Evolutionary conservation across 495 filamentous ascomycete genomes (phyloP), one percentile per base, ranked within the genome.

Genomic region (Xylaria acuta): DNA sequence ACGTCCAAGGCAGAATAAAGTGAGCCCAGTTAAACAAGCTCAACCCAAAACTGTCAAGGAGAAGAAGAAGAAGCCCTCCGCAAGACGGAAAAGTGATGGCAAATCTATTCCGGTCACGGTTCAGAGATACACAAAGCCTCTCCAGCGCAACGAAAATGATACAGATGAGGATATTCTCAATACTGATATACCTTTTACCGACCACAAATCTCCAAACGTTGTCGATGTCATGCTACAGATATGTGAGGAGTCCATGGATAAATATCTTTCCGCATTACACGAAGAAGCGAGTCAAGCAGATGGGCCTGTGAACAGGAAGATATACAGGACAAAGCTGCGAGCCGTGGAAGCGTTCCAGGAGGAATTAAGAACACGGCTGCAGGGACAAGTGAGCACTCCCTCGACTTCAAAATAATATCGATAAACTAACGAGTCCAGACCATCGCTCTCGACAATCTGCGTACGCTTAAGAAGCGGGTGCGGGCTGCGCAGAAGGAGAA

Each of bases 221-320:
- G 85, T 92, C 22, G 92, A 94, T 63, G 92, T 93, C 0, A 77
- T 93, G 12, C 84, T 87, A 60, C 90, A 93, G 77, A 86, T 93
- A 53, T 93, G 90, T 79, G 86, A 89, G 53, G 92, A 93, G 76
- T 87, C 90, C 1, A 80, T 92, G 36, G 88, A 88, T 45, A 86
- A 79, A 5, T 84, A 80, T 36, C 72, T 88, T 12, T 78, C 86
- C 66, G 87, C 78, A 36, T 72, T 87, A 7, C 80, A 84, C 58
- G 81, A 83, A 59, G 79, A 78, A 18, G 77, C 75, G 0, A 65
- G 72, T 32, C 75, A 79, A 8, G 82, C 80, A 43, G 81, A 86
- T 38, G 82, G 86, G 47, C 38, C 78, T 18, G 79, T 80, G 5
- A 74, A 76, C 34, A 82, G 80, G 70, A 83, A 86, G 5, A 89